A percentile compares a stretch with the other conserved stretches of the same genome.
Conservation (phyloP, 805 yeast genomes). For the Zygosaccharomyces bailii region DNA sequence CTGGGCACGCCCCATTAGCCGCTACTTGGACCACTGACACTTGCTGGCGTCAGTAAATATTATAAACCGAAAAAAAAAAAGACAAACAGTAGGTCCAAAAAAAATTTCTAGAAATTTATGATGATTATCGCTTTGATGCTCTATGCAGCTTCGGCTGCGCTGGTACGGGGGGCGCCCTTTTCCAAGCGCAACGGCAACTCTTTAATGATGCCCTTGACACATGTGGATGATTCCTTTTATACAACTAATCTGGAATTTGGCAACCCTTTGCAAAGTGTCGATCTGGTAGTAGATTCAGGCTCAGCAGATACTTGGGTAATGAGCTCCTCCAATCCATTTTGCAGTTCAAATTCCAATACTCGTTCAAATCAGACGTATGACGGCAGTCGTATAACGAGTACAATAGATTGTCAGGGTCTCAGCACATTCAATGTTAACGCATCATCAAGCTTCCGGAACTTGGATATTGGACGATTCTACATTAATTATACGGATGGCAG, state of each 20-base stretch:
- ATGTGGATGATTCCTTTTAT: conserved; percentile 29
- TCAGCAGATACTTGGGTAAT: conserved; percentile 50
- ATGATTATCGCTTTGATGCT: conserved; percentile 2
- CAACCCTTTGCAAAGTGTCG: conserved; percentile 41
- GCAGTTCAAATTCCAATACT: conserved; percentile 13
- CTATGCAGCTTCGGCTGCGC: not conserved
- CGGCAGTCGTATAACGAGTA: conserved; percentile 15
- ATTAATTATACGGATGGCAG: conserved; percentile 49
- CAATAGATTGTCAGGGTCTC: conserved; percentile 23
- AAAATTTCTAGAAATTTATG: not conserved
- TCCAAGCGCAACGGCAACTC: conserved; percentile 2
- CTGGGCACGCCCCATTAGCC: not conserved
- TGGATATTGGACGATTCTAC: conserved; percentile 30
- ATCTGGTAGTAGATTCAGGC: conserved; percentile 47
- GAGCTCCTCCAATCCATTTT: conserved; percentile 35
- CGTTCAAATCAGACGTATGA: conserved; percentile 13
- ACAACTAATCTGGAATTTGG: conserved; percentile 37
- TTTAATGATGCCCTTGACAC: conserved; percentile 13
- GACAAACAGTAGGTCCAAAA: not conserved
- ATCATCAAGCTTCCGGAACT: conserved; percentile 18
- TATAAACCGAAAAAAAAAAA: not conserved
- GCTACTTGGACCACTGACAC: not conserved
- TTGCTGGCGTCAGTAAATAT: conserved; percentile 7
- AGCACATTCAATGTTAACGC: conserved; percentile 18
- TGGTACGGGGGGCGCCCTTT: conserved; percentile 1